Evolutionary conservation across 2,329 filamentous ascomycete genomes (phyloP).

Genomic region (Microsporum ferrugineum): DNA sequence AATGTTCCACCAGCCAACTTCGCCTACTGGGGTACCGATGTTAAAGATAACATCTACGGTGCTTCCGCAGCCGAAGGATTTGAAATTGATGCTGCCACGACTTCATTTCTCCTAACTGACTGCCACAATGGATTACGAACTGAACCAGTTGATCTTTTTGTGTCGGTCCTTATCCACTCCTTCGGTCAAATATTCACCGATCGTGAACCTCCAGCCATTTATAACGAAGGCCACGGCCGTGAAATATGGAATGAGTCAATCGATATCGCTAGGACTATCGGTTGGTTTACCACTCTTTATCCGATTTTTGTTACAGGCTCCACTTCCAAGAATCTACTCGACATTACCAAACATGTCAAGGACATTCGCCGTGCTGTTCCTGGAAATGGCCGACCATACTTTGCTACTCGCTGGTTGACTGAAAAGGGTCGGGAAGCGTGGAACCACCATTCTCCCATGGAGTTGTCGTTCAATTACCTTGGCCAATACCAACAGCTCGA

Average conservation of each 20-base stretch:
- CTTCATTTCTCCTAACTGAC: slow-evolving; percentile 22
- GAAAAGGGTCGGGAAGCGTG: slow-evolving; percentile 23
- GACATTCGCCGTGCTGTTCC: slow-evolving; percentile 27
- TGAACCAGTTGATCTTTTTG: slow-evolving; percentile 29
- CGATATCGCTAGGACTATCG: slow-evolving; percentile 38
- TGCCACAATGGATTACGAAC: slow-evolving; percentile 27
- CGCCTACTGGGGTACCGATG: slow-evolving; percentile 29
- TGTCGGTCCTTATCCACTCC: slow-evolving; percentile 32
- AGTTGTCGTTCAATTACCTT: slow-evolving; percentile 33
- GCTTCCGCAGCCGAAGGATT: slow-evolving; percentile 28
- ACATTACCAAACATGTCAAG: slow-evolving; percentile 29
- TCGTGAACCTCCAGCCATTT: slow-evolving; percentile 34
- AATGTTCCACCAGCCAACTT: slow-evolving; percentile 24
- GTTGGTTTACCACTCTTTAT: slow-evolving; percentile 42
- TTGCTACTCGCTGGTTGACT: slow-evolving; percentile 23
- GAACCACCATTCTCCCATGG: slow-evolving; percentile 30
- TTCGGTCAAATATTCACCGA: slow-evolving; percentile 36
- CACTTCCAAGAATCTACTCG: slow-evolving; percentile 16
- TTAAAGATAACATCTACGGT: slow-evolving; percentile 24
- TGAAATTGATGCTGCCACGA: slow-evolving; percentile 23
- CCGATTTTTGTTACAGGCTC: slow-evolving; percentile 28
- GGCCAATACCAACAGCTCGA: slow-evolving; percentile 36
- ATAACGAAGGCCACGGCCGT: slow-evolving; percentile 41
- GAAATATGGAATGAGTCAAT: slow-evolving; percentile 36
- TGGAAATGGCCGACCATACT: slow-evolving; percentile 26